Evolutionary conservation across 192 early-diverging fungal genomes (phyloP).

Genomic region (Coemansia sp.): DNA sequence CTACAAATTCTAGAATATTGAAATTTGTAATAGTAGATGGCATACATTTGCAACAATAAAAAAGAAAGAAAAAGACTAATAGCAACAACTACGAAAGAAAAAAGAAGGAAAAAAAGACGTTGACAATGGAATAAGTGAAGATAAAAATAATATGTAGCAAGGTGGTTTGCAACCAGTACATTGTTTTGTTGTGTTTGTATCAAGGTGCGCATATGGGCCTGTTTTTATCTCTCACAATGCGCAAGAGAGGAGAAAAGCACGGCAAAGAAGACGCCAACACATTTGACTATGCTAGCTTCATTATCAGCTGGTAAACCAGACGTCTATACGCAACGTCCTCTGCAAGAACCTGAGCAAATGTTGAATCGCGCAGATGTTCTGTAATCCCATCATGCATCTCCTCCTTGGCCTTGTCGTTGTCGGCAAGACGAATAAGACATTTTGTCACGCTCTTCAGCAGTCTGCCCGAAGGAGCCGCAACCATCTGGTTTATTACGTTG

Average conservation of each 20-base stretch:
- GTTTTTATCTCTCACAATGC: neutral
- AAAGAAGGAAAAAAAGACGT: constrained; percentile 2
- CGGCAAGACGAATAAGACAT: constrained; percentile 89
- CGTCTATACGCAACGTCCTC: constrained; percentile 90
- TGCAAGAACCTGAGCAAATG: constrained; percentile 80
- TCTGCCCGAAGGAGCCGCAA: constrained; percentile 79
- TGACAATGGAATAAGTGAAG: constrained; percentile 24
- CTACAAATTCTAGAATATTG: too few species aligned
- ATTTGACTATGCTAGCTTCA: constrained; percentile 34
- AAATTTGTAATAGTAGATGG: too few species aligned
- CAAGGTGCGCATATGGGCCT: neutral
- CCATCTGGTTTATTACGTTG: constrained; percentile 91
- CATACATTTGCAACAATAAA: too few species aligned
- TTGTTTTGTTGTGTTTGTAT: neutral
- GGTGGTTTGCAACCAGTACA: neutral
- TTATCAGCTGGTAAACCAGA: constrained; percentile 66
- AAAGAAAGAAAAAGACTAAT: neutral
- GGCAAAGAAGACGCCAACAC: neutral
- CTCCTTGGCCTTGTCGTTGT: constrained; percentile 89
- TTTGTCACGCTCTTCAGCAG: constrained; percentile 93
- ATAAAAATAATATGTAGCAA: constrained; percentile 4
- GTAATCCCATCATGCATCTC: constrained; percentile 89
- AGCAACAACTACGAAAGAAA: neutral
- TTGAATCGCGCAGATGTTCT: constrained; percentile 83
- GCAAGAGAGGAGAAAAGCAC: neutral